phyloP scores from a whole-genome alignment of 371 early-diverging fungal species.

The Dentiscutata heterogama region DNA sequence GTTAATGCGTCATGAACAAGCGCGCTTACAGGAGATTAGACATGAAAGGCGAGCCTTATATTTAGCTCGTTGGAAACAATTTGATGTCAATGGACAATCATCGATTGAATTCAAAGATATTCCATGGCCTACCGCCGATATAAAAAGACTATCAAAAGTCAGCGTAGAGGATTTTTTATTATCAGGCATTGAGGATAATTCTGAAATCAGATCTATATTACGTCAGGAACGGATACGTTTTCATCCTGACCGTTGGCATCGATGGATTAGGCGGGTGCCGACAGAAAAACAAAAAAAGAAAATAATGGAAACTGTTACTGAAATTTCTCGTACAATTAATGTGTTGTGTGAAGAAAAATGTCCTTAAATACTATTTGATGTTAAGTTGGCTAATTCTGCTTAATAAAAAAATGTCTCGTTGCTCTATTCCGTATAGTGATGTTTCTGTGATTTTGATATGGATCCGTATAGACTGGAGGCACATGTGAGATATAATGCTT shows the following conservation, averaged over 20 bases:
- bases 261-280: not conserved
- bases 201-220: not conserved
- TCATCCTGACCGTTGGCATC: constrained; percentile 32
- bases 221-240: constrained; percentile 20
- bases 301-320: constrained; percentile 22
- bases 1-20: not conserved
- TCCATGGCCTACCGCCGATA: constrained; percentile 16
- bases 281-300: not conserved
- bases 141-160: not conserved
- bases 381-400: too few species aligned
- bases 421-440: too few species aligned
- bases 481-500: too few species aligned
- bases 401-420: too few species aligned
- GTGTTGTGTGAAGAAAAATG: constrained; percentile 2
- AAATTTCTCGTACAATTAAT: constrained; percentile 15
- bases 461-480: too few species aligned
- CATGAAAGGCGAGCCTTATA: not conserved
- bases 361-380: too few species aligned
- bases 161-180: constrained; percentile 16
- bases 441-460: too few species aligned
- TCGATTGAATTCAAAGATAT: constrained; percentile 10
- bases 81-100: constrained; percentile 2
- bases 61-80: not conserved
- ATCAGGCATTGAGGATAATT: not conserved
- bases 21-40: not conserved